phyloP scores from a whole-genome alignment of 768 basidiomycete genomes.

The Melanogaster broomeanus region DNA sequence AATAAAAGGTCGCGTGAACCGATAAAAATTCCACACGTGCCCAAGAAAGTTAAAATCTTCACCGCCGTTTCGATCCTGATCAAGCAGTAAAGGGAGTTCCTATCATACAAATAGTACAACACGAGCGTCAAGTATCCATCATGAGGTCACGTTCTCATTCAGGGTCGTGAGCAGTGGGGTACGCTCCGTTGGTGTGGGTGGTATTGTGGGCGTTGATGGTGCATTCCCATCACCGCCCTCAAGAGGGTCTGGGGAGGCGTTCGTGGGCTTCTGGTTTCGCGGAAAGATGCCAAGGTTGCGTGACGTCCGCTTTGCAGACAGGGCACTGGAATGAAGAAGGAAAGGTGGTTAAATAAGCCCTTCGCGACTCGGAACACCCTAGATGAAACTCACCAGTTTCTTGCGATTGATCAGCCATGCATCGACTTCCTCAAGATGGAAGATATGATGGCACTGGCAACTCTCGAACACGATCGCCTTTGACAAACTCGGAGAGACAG shows the following conservation, averaged over 20 bases:
- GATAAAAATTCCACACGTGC: slow-evolving; percentile 11
- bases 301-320: slow-evolving; percentile 91
- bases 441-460: slow-evolving; percentile 94
- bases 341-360: slow-evolving; percentile 8
- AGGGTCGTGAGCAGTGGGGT: slow-evolving; percentile 32
- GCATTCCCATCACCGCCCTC: slow-evolving; percentile 1
- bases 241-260: background rate
- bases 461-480: slow-evolving; percentile 88
- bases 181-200: slow-evolving; percentile 27
- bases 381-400: slow-evolving; percentile 70
- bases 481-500: slow-evolving; percentile 83
- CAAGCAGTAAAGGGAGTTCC: slow-evolving; percentile 3
- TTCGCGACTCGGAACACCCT: background rate
- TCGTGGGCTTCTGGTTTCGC: slow-evolving; percentile 13
- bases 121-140: slow-evolving; percentile 10
- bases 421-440: slow-evolving; percentile 90
- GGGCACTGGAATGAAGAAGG: slow-evolving; percentile 62
- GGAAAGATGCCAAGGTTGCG: slow-evolving; percentile 48
- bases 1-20: slow-evolving; percentile 19
- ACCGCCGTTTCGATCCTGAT: background rate
- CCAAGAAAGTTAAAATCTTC: slow-evolving; percentile 2
- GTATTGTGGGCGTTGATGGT: slow-evolving; percentile 12
- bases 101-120: slow-evolving; percentile 29
- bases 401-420: slow-evolving; percentile 91
- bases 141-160: slow-evolving; percentile 12